Evolutionary conservation across 352 stramenopile species (phyloP), one percentile per base, ranked within the genome.

Genomic region (Saprolegnia parasitica): DNA sequence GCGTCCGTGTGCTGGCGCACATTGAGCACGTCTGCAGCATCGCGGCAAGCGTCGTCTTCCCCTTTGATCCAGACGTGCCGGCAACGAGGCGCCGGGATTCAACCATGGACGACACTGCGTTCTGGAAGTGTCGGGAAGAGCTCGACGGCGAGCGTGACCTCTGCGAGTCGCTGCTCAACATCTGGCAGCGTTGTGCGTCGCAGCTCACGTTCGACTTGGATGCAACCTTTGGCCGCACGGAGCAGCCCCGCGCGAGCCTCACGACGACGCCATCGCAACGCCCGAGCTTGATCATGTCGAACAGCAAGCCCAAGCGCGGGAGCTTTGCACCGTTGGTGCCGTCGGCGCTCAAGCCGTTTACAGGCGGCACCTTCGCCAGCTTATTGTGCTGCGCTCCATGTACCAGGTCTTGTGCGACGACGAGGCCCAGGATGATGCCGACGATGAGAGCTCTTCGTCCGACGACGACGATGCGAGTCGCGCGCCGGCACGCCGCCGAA

Each of bases 161-260:
- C 6, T 81, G 90, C 9, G 84, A 94, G 50, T 76, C 83, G 35
- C 81, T 94, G 56, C 65, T 94, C 23, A 77, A 79, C 2, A 82
- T 92, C 39, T 94, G 86, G 86, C 86, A 94, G 71, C 84, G 91
- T 58, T 87, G 91, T 24, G 84, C 80, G 5, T 81, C 86, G 23
- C 76, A 78, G 46, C 90, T 94, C 45, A 83, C 89, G 50, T 87
- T 77, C 0, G 78, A 91, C 58, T 81, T 79, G 9, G 84, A 94
- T 68, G 86, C 84, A 15, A 89, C 83, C 57, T 94, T 94, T 56
- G 84, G 80, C 13, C 81, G 86, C 5, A 78, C 81, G 3, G 82
- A 80, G 47, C 87, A 67, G 26, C 8, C 67, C 10, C 47, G 47
- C 13, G 15, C 29, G 39, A 68, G 58, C 21, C 45, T 70, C 29